Percentiles rank a stretch among this genome's conserved stretches.
Evolutionary conservation across 331 rosid genomes (phyloP).

Genomic region (Quercus phellos): DNA sequence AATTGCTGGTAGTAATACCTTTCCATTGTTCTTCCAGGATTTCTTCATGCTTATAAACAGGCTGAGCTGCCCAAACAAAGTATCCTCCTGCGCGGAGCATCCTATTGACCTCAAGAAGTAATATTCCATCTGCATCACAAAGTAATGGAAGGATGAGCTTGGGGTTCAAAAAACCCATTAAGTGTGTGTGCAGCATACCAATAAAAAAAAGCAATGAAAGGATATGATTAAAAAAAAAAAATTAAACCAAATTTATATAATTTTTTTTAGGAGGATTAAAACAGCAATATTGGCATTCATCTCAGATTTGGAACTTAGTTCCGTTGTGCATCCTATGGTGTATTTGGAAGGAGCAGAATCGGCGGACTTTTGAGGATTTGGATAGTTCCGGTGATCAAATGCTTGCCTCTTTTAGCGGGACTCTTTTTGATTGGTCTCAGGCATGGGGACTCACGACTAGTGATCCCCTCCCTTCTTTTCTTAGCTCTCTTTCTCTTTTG

Average conservation of each 20-base stretch:
- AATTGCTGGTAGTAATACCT: slow-evolving; percentile 43
- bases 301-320: too few relatives aligned
- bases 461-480: too few relatives aligned
- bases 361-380: too few relatives aligned
- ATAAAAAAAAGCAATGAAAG: not conserved
- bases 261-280: not conserved
- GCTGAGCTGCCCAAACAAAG: slow-evolving; percentile 99
- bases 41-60: slow-evolving; percentile 92
- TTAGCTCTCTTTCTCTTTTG: too few relatives aligned
- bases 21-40: slow-evolving; percentile 82
- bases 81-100: slow-evolving; percentile 93
- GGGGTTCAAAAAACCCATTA: slow-evolving; percentile 22
- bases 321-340: too few relatives aligned
- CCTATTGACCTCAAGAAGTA: slow-evolving; percentile 87
- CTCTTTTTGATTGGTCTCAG: too few relatives aligned
- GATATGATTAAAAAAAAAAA: not conserved
- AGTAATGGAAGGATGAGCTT: slow-evolving; percentile 13
- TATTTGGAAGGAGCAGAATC: too few relatives aligned
- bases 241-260: not conserved
- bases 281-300: not conserved
- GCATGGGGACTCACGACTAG: too few relatives aligned
- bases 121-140: slow-evolving; percentile 72
- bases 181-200: not conserved
- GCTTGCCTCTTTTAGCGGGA: too few relatives aligned
- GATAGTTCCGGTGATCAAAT: too few relatives aligned